Percentiles rank a stretch among this genome's conserved stretches.
phyloP scores from a whole-genome alignment of 495 filamentous ascomycete genomes.

The Parmelia sp. region DNA sequence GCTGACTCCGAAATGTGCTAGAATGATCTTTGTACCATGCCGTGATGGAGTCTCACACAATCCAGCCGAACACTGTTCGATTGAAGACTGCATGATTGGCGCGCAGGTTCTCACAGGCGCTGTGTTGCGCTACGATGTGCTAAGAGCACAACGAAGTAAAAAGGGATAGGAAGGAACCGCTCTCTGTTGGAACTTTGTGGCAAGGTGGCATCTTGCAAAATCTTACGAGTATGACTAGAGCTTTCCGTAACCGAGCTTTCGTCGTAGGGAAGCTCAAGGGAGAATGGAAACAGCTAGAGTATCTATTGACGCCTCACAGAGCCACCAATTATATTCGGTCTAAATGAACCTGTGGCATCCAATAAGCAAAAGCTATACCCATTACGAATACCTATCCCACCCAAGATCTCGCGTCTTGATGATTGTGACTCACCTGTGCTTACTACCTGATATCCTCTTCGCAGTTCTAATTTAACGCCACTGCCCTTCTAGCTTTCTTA shows the following conservation, averaged over 20 bases:
- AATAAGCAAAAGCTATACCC: too few relatives aligned
- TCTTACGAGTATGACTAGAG: too few relatives aligned
- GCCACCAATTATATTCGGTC: too few relatives aligned
- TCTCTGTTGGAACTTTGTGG: slow-evolving; percentile 9
- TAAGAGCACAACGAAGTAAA: slow-evolving; percentile 15
- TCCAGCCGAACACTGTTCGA: slow-evolving; percentile 54
- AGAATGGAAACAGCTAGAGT: too few relatives aligned
- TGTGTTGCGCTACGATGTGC: slow-evolving; percentile 54
- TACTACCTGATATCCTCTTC: not conserved
- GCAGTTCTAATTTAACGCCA: not conserved
- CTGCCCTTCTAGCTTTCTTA: slow-evolving; percentile 9
- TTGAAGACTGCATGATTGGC: slow-evolving; percentile 57
- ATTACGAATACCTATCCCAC: too few relatives aligned
- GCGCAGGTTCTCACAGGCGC: slow-evolving; percentile 57
- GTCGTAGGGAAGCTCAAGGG: too few relatives aligned
- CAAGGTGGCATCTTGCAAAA: too few relatives aligned
- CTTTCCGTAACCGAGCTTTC: too few relatives aligned
- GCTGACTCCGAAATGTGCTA: too few relatives aligned
- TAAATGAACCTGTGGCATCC: too few relatives aligned
- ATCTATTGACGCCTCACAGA: too few relatives aligned
- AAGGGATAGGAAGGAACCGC: slow-evolving; percentile 30
- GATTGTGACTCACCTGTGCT: not conserved
- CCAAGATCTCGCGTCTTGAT: too few relatives aligned
- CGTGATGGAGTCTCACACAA: slow-evolving; percentile 61
- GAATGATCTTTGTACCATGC: slow-evolving; percentile 66